Percentiles rank a stretch among this genome's conserved stretches.
Conservation (phyloP, 2,329 filamentous ascomycete species). For the Botryotinia globosa region DNA sequence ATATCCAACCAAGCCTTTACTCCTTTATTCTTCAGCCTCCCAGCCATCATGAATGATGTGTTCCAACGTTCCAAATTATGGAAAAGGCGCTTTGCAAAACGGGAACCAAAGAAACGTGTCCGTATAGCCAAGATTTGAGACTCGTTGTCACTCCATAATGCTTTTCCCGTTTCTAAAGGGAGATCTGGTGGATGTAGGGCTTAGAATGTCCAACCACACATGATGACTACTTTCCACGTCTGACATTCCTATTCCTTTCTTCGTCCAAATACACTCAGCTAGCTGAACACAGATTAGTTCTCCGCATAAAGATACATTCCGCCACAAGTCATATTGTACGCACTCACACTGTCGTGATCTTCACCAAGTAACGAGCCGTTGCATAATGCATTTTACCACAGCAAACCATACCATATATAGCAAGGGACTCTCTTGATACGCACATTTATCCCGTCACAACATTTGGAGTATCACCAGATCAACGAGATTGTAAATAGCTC, state of each 20-base stretch:
- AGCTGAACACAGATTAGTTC: not conserved
- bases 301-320: not conserved
- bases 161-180: not conserved
- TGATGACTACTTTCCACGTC: not conserved
- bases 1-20: not conserved
- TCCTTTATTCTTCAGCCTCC: constrained; percentile 4
- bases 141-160: not conserved
- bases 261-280: not conserved
- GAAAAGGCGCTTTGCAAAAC: not conserved
- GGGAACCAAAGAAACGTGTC: not conserved
- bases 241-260: constrained; percentile 8
- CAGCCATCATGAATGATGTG: constrained; percentile 9
- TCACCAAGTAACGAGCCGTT: not conserved
- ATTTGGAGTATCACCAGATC: not conserved
- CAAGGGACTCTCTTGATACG: not conserved
- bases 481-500: not conserved
- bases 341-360: not conserved
- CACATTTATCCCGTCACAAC: not conserved
- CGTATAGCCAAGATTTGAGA: constrained; percentile 3
- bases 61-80: not conserved
- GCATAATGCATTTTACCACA: not conserved
- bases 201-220: constrained; percentile 5
- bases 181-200: not conserved
- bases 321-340: not conserved
- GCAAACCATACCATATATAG: not conserved